Percentiles rank a stretch among this genome's conserved stretches.
Conservation (phyloP, 2,329 filamentous ascomycete species). For the Hymenoscyphus fraxineus region DNA sequence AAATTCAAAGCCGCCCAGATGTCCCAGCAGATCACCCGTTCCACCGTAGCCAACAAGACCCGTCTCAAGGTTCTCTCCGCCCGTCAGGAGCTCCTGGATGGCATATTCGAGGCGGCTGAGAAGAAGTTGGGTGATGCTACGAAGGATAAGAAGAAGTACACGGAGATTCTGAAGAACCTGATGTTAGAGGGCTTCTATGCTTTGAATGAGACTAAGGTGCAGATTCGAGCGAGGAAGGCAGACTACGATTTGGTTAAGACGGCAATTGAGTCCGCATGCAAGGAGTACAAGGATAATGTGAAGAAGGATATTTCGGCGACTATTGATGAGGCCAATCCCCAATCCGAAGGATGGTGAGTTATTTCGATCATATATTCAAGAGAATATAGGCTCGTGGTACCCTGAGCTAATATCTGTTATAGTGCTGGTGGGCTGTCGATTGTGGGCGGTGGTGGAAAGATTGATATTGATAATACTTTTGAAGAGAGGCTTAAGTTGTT, state of each 20-base stretch:
- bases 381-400: background rate
- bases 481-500: slow-evolving; percentile 85
- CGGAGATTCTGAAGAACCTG: slow-evolving; percentile 70
- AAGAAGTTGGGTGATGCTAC: slow-evolving; percentile 64
- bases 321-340: slow-evolving; percentile 73
- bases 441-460: slow-evolving; percentile 81
- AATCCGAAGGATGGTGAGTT: slow-evolving; percentile 80
- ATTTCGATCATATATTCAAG: background rate
- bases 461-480: slow-evolving; percentile 98
- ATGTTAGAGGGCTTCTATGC: slow-evolving; percentile 89
- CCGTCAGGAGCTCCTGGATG: slow-evolving; percentile 85
- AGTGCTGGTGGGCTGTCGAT: slow-evolving; percentile 83
- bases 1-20: slow-evolving; percentile 98
- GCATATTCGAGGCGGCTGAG: slow-evolving; percentile 77
- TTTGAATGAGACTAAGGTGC: slow-evolving; percentile 74
- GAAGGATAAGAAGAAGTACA: slow-evolving; percentile 72
- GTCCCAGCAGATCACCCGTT: slow-evolving; percentile 97
- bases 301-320: slow-evolving; percentile 65
- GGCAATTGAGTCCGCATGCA: slow-evolving; percentile 70
- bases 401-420: slow-evolving; percentile 19
- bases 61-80: slow-evolving; percentile 82
- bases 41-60: slow-evolving; percentile 93
- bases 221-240: slow-evolving; percentile 71
- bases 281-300: slow-evolving; percentile 78
- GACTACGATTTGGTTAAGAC: slow-evolving; percentile 74